phyloP scores from a whole-genome alignment of 345 rosid species.

The Eucalyptus virginea region DNA sequence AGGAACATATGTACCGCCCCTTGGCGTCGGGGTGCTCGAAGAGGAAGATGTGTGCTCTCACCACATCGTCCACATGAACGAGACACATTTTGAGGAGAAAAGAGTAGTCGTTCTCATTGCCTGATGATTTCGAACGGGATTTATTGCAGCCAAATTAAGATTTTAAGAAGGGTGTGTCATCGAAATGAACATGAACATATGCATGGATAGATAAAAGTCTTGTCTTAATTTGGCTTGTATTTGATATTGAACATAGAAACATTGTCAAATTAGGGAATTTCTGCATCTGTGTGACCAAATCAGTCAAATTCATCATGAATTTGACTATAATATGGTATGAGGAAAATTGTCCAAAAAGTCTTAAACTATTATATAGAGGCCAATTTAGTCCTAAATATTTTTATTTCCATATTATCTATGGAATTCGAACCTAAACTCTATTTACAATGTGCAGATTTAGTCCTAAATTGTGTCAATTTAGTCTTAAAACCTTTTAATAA shows the following conservation, averaged over 20 bases:
- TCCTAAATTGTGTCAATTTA: too few species aligned
- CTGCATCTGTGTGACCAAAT: background rate
- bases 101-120: background rate
- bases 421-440: too few species aligned
- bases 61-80: slow-evolving; percentile 31
- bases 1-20: slow-evolving; percentile 31
- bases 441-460: too few species aligned
- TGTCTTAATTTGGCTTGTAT: background rate
- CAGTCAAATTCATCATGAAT: too few species aligned
- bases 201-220: background rate
- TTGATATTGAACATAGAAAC: background rate
- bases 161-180: background rate
- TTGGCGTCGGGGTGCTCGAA: slow-evolving; percentile 14
- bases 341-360: too few species aligned
- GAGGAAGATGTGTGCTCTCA: slow-evolving; percentile 26
- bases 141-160: background rate
- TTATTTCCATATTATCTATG: too few species aligned
- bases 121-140: background rate
- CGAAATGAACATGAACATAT: background rate
- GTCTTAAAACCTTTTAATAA: too few species aligned
- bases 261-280: background rate
- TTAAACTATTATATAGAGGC: too few species aligned
- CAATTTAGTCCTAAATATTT: too few species aligned
- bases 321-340: too few species aligned
- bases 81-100: background rate